phyloP scores from a whole-genome alignment of 2,329 filamentous ascomycete genomes.

The Coniochaeta hoffmannii region DNA sequence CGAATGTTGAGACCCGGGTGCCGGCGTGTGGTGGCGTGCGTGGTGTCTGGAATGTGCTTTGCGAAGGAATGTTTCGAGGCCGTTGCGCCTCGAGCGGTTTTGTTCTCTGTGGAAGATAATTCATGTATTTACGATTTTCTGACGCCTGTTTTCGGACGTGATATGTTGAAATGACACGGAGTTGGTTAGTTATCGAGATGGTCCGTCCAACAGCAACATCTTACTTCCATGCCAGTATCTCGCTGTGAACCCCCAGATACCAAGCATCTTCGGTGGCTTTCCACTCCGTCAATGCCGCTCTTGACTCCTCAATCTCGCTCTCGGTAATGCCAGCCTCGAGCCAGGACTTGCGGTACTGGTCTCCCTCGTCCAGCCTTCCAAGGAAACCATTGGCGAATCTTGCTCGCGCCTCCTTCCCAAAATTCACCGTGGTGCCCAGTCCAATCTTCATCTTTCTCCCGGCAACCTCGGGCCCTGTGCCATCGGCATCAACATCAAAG shows the following conservation, averaged over 20 bases:
- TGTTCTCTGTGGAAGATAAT: no score
- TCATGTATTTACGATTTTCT: no score
- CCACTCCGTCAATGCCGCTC: conserved; percentile 22
- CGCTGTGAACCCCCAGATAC: conserved; percentile 25
- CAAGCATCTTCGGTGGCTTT: conserved; percentile 28
- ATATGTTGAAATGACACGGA: no score
- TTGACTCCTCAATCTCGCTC: conserved; percentile 25
- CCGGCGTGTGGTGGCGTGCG: no score
- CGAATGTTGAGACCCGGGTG: no score
- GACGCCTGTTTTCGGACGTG: no score
- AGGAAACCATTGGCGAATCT: conserved; percentile 19
- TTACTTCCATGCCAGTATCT: conserved; percentile 32
- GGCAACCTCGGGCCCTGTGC: conserved; percentile 18
- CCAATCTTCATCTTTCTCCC: conserved; percentile 16
- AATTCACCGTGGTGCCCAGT: conserved; percentile 19
- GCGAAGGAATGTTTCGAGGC: no score
- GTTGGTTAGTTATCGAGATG: no score
- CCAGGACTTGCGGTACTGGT: conserved; percentile 26
- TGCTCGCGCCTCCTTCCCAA: conserved; percentile 17
- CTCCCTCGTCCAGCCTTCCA: conserved; percentile 20
- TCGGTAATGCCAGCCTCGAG: conserved; percentile 24
- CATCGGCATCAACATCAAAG: conserved; percentile 17
- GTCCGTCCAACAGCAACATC: no score
- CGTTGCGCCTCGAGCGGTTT: no score
- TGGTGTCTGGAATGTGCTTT: no score